Evolutionary conservation across 768 basidiomycete genomes (phyloP), one percentile per base, ranked within the genome.

Genomic region (Candolleomyces efflorescens): DNA sequence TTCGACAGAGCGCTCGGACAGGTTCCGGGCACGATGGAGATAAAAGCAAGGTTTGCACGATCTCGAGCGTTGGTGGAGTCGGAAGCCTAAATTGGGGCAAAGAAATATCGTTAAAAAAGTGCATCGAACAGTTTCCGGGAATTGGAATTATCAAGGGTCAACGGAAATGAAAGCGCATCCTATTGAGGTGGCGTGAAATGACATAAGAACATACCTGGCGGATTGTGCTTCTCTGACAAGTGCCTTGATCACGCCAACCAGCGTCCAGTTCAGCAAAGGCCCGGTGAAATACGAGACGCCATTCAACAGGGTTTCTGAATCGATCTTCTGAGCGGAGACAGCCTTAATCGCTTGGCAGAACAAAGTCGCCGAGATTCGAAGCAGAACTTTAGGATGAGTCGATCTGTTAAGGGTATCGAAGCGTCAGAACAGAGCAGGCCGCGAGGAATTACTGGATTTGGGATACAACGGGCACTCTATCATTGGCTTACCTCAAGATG

Each of bases 221-320:
- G 77, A 75, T 54, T 82, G 77, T 39, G 90, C 77, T 52, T 92
- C 88, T 58, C 72, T 76, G 24, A 84, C 68, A 55, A 92, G 75
- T 0, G 78, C 81, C 66, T 81, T 82, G 54, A 91, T 76, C 11
- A 92, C 83, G 2, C 89, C 88, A 2, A 86, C 84, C 5, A 92
- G 78, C 0, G 90, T 91, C 91, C 91, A 93, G 60, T 82, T 85
- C 41, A 93, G 75, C 18, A 92, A 72, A 0, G 85, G 82, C 4
- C 84, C 82, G 20, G 84, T 80, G 63, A 92, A 92, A 68, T 89
- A 92, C 5, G 86, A 85, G 37, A 91, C 77, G 1, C 91, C 91
- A 60, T 87, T 92, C 68, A 79, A 80, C 20, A 93, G 70, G 18
- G 79, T 78, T 24, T 90, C 90, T 49, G 69, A 78, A 59, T 91